Evolutionary conservation across 768 basidiomycete genomes (phyloP).

Genomic region (Auricularia sp.): DNA sequence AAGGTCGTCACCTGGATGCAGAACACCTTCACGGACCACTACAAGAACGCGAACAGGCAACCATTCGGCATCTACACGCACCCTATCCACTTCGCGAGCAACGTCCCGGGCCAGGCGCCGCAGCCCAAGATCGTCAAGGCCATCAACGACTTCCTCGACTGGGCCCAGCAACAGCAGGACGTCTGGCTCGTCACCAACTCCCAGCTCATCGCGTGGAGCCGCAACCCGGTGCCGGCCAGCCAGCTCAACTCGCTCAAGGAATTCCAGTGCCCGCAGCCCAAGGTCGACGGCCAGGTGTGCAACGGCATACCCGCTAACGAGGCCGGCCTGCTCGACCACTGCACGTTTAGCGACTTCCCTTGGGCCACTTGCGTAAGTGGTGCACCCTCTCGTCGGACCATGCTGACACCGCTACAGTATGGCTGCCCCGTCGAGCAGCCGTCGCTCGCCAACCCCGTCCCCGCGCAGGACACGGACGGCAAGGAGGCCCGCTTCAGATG

Average conservation of each 20-base stretch:
- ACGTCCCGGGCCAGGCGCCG: slow-evolving; percentile 38
- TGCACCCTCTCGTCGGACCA: not conserved
- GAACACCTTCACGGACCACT: slow-evolving; percentile 62
- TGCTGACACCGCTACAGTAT: slow-evolving; percentile 35
- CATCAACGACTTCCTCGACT: slow-evolving; percentile 74
- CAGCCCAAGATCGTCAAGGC: slow-evolving; percentile 47
- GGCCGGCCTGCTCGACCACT: slow-evolving; percentile 46
- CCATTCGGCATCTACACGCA: slow-evolving; percentile 77
- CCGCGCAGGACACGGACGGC: slow-evolving; percentile 42
- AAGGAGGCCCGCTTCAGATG: slow-evolving; percentile 42
- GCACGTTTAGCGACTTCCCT: slow-evolving; percentile 63
- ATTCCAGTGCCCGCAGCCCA: slow-evolving; percentile 55
- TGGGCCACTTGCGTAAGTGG: slow-evolving; percentile 62
- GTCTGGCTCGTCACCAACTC: slow-evolving; percentile 67
- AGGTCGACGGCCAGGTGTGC: slow-evolving; percentile 56
- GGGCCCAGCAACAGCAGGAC: slow-evolving; percentile 63
- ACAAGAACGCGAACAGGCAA: slow-evolving; percentile 51
- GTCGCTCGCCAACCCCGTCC: slow-evolving; percentile 53
- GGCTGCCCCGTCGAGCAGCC: slow-evolving; percentile 54
- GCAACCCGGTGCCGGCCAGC: slow-evolving; percentile 53
- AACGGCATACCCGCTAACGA: slow-evolving; percentile 68
- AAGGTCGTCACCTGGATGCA: slow-evolving; percentile 66
- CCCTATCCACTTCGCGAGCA: slow-evolving; percentile 59
- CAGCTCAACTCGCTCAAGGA: slow-evolving; percentile 43
- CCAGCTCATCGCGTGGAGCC: slow-evolving; percentile 67